phyloP scores from a whole-genome alignment of 2,329 filamentous ascomycete genomes.

The Parastagonospora nodorum region DNA sequence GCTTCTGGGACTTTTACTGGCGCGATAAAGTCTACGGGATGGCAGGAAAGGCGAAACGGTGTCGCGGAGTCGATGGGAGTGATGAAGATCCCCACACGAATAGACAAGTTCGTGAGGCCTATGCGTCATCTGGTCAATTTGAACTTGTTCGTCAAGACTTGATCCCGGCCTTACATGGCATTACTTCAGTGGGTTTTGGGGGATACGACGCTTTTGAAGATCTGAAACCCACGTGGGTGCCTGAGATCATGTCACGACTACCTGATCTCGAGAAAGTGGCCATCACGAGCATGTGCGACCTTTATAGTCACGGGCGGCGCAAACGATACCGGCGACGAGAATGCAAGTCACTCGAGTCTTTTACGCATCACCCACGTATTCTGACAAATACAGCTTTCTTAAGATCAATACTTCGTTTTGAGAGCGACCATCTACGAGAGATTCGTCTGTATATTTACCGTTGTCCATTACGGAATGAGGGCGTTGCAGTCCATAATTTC shows the following conservation, averaged over 20 bases:
- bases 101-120: background rate
- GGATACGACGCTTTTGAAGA: background rate
- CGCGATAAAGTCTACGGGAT: too few species aligned
- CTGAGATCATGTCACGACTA: background rate
- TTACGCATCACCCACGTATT: background rate
- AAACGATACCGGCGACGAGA: background rate
- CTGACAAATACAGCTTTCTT: background rate
- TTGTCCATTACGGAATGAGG: background rate
- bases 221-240: slow-evolving; percentile 1
- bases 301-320: background rate
- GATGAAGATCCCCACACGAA: too few species aligned
- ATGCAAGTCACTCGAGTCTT: background rate
- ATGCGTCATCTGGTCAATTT: slow-evolving; percentile 2
- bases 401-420: background rate
- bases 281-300: background rate
- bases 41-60: too few species aligned
- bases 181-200: background rate
- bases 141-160: background rate
- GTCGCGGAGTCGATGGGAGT: too few species aligned
- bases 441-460: background rate
- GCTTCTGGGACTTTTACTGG: too few species aligned
- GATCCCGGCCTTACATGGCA: background rate
- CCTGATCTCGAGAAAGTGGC: background rate
- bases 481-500: slow-evolving; percentile 2
- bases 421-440: background rate